Conservation (phyloP, 192 early-diverging fungal genomes). For the Funneliformis geosporum region DNA sequence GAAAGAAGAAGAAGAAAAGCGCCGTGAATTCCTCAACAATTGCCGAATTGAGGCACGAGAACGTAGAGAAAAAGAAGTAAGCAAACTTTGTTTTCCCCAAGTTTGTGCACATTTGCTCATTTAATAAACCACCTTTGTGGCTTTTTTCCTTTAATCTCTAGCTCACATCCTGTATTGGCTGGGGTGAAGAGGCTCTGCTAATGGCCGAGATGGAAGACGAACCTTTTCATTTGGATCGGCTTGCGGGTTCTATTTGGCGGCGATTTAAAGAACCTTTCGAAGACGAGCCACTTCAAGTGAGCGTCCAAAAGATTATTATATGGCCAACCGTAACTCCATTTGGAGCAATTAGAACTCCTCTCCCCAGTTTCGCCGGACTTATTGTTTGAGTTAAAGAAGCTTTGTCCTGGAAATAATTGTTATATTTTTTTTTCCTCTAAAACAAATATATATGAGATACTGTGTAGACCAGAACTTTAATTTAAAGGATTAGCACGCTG, state of each 20-base stretch:
- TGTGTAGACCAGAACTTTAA: no score
- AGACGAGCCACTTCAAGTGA: background rate
- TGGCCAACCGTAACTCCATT: background rate
- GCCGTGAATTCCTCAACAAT: background rate
- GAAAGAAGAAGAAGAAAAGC: slow-evolving; percentile 7
- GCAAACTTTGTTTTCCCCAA: background rate
- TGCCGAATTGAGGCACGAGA: background rate
- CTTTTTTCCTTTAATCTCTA: background rate
- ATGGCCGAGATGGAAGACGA: background rate
- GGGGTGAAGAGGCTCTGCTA: background rate
- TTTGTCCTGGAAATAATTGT: no score
- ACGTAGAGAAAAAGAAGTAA: background rate
- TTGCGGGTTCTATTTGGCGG: background rate
- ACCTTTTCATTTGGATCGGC: background rate
- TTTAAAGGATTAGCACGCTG: no score
- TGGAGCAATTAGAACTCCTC: background rate
- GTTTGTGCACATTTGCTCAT: background rate
- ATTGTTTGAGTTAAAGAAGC: no score
- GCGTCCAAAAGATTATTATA: background rate
- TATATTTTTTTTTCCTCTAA: no score
- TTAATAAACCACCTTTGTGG: background rate
- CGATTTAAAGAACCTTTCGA: background rate
- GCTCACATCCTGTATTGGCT: background rate
- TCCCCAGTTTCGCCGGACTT: background rate
- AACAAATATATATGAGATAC: no score